These are phyloP conservation scores for Ceratobasidium sp. DNA, from an alignment of 1,284 basidiomycete genomes.

Conservation along the genomic window DNA sequence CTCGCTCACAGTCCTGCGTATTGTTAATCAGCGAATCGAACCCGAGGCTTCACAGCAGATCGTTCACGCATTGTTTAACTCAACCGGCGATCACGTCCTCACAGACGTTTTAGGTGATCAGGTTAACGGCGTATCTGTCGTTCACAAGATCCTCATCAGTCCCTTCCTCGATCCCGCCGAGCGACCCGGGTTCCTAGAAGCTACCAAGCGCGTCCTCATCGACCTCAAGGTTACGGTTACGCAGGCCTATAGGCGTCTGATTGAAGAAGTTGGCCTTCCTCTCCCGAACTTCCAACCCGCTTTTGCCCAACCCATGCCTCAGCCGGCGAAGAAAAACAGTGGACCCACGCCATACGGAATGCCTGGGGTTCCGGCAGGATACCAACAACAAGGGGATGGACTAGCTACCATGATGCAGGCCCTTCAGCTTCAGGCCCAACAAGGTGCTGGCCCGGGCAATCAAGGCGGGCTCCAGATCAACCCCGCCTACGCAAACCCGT, in stretches of 20 bases:
- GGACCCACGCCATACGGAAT: slow-evolving; percentile 63
- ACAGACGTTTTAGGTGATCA: slow-evolving; percentile 95
- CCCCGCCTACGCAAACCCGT: slow-evolving; percentile 63
- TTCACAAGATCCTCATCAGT: slow-evolving; percentile 92
- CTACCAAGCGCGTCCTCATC: slow-evolving; percentile 88
- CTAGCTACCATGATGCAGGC: slow-evolving; percentile 90
- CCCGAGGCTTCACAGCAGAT: slow-evolving; percentile 84
- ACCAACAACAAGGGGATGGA: slow-evolving; percentile 38
- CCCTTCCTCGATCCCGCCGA: slow-evolving; percentile 80
- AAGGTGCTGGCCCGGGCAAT: slow-evolving; percentile 59
- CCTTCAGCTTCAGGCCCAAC: slow-evolving; percentile 56
- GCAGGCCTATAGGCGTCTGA: slow-evolving; percentile 91
- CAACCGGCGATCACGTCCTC: slow-evolving; percentile 86
- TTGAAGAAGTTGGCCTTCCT: slow-evolving; percentile 93
- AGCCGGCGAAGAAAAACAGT: slow-evolving; percentile 71
- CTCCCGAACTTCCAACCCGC: slow-evolving; percentile 86
- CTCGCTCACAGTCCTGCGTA: slow-evolving; percentile 91
- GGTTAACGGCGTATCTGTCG: slow-evolving; percentile 93
- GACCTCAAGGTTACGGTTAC: slow-evolving; percentile 89
- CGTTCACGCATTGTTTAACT: slow-evolving; percentile 86
- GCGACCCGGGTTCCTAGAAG: slow-evolving; percentile 80
- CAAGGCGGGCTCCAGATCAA: slow-evolving; percentile 70
- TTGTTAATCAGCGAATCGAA: slow-evolving; percentile 93
- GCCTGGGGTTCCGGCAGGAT: slow-evolving; percentile 72
- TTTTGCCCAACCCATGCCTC: slow-evolving; percentile 73